These are phyloP conservation scores for Candida boidinii DNA, from an alignment of 805 yeast genomes.

Conservation along the genomic window DNA sequence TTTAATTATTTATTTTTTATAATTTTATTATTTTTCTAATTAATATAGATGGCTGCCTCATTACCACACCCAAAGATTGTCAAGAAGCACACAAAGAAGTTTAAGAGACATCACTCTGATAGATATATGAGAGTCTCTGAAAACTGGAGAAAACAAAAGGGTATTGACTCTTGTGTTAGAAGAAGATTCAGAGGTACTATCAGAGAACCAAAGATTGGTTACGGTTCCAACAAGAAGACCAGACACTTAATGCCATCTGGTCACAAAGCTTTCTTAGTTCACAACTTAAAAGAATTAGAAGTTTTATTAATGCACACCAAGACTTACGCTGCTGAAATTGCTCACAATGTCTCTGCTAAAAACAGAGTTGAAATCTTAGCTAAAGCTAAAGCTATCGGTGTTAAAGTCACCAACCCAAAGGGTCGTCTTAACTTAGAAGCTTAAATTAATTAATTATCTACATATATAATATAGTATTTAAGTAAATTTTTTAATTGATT, in stretches of 20 bases:
- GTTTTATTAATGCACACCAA: conserved; percentile 93
- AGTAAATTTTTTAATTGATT: too few species aligned
- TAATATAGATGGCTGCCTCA: conserved; percentile 81
- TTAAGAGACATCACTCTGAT: conserved; percentile 99
- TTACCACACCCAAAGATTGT: conserved; percentile 98
- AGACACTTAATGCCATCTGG: conserved; percentile 94
- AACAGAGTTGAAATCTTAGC: conserved; percentile 95
- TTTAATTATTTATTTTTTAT: too few species aligned
- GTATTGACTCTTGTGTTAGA: conserved; percentile 99
- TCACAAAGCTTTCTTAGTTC: conserved; percentile 93
- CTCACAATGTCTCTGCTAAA: conserved; percentile 96
- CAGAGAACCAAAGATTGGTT: conserved; percentile 99
- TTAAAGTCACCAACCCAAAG: conserved; percentile 98
- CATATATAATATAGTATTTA: too few species aligned
- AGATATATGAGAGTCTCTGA: conserved; percentile 97
- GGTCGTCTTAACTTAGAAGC: conserved; percentile 98
- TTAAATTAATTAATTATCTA: conserved; percentile 33
- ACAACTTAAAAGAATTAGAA: conserved; percentile 90
- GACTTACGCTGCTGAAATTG: conserved; percentile 99
- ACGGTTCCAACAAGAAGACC: conserved; percentile 99
- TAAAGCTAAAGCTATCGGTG: conserved; percentile 97
- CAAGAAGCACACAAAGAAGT: conserved; percentile 97
- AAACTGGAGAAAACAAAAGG: conserved; percentile 99
- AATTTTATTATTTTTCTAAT: not conserved
- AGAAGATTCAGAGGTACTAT: conserved; percentile 99